Base-by-base conservation (phyloP, 176 grass and related monocot species). In the Lolium rigidum region DNA sequence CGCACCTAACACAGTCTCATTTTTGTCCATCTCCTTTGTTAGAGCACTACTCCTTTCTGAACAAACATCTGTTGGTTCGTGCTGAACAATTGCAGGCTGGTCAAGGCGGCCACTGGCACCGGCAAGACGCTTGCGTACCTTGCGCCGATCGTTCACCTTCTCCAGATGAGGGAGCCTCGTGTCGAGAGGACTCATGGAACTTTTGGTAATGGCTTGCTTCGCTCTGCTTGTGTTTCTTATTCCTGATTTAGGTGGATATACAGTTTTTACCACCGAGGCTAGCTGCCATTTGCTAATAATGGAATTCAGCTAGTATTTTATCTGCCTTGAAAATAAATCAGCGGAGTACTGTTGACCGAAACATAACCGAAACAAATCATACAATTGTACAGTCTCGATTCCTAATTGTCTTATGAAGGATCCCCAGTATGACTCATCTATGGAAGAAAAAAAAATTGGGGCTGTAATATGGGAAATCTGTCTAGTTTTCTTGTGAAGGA, bases 51-150 rank as follows among this genome's bases (percentile, higher is more conserved):
- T 9, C 81, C 2, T 10, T 77, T 47, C n/a, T 26, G 52, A 61
- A 12, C 49, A 21, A 56, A 20, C 3, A 20, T 57, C 70, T 57
- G n/a, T 51, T 83, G 35, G 60, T 80, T 68, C 28, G 48, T 64
- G 65, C 57, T 82, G 7, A 16, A 61, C 63, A 44, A 85, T 43
- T 79, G 76, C 93, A 99, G 97, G 76, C 87, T 99, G 55, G 92
- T 99, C 65, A 99, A 99, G 91, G 97, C 97, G 55, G 93, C 94
- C 39, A 99, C 97, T 35, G 97, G 97, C 43, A 96, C 97, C 3
- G 97, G 94, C 21, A 99, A 99, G 80, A 99, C 97, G 13, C 87
- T 99, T 59, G 92, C 87, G 0, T 99, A 99, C 76, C 92, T 99
- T 38, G 92, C 97, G 46, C 94, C 97, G 0, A 91, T 96, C 18